phyloP scores from a whole-genome alignment of 176 grass and related monocot species.

The Phoenix roebelenii region DNA sequence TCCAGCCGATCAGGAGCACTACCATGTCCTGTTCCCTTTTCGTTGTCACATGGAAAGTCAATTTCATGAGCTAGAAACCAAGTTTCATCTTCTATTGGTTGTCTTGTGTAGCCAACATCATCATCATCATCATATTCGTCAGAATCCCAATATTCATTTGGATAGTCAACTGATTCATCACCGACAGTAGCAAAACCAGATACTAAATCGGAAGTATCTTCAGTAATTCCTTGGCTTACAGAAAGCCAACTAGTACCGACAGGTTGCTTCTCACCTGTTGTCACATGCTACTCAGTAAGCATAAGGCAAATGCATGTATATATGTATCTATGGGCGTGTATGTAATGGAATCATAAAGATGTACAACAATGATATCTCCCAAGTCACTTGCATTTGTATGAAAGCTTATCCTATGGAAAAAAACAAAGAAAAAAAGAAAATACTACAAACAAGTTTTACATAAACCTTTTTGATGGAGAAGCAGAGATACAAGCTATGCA shows the following conservation, averaged over 20 bases:
- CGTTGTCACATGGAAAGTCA: conserved; percentile 92
- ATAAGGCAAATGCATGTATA: background rate
- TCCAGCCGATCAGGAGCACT: conserved; percentile 48
- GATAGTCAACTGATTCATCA: conserved; percentile 82
- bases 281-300: background rate
- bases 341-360: background rate
- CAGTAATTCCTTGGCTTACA: conserved; percentile 89
- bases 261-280: conserved; percentile 59
- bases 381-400: too few species aligned
- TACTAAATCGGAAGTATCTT: conserved; percentile 82
- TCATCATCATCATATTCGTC: conserved; percentile 93
- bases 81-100: conserved; percentile 92
- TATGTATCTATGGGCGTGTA: too few species aligned
- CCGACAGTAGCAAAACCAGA: conserved; percentile 77
- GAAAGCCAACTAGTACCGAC: conserved; percentile 76
- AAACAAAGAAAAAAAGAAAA: too few species aligned
- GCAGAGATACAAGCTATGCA: too few species aligned
- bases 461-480: too few species aligned
- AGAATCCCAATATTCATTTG: conserved; percentile 98
- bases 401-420: too few species aligned
- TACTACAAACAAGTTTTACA: too few species aligned
- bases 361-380: too few species aligned
- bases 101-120: conserved; percentile 89
- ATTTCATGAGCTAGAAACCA: conserved; percentile 99
- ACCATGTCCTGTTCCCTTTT: conserved; percentile 50